Evolutionary conservation across 139 green algal species (phyloP).

Genomic region (Chlamydomonas eustigma): DNA sequence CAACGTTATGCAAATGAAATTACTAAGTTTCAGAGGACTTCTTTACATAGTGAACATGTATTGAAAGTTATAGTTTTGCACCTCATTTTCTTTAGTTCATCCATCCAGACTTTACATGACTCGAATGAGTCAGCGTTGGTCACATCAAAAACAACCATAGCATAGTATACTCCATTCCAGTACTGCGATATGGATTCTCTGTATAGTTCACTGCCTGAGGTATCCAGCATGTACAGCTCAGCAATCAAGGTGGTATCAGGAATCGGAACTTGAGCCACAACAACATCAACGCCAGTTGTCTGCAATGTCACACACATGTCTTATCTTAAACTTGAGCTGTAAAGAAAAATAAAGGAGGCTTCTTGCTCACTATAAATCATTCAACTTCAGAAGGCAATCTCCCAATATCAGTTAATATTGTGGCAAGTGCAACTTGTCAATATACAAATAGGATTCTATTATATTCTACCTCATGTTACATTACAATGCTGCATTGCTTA

Average conservation of each 20-base stretch:
- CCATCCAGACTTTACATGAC: constrained; percentile 33
- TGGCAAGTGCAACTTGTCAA: too few species aligned
- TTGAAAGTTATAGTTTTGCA: too few species aligned
- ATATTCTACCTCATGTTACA: too few species aligned
- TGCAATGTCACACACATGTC: background rate
- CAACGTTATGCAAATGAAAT: too few species aligned
- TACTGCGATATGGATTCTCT: constrained; percentile 30
- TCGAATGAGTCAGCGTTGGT: constrained; percentile 38
- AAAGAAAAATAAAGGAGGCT: constrained; percentile 1
- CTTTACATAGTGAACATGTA: too few species aligned
- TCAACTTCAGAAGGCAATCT: background rate
- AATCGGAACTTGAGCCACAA: constrained; percentile 17
- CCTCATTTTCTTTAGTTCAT: constrained; percentile 35
- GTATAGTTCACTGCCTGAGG: constrained; percentile 32
- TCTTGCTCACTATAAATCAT: background rate
- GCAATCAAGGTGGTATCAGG: constrained; percentile 33
- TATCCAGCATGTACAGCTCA: constrained; percentile 41
- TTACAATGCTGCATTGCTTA: constrained; percentile 16
- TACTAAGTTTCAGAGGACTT: too few species aligned
- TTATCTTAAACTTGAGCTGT: background rate
- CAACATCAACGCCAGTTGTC: constrained; percentile 6
- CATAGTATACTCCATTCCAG: constrained; percentile 51
- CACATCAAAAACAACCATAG: constrained; percentile 41
- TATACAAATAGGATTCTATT: constrained; percentile 2
- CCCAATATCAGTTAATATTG: background rate